Conservation (phyloP, 805 yeast species). For the Wickerhamomyces mucosus region DNA sequence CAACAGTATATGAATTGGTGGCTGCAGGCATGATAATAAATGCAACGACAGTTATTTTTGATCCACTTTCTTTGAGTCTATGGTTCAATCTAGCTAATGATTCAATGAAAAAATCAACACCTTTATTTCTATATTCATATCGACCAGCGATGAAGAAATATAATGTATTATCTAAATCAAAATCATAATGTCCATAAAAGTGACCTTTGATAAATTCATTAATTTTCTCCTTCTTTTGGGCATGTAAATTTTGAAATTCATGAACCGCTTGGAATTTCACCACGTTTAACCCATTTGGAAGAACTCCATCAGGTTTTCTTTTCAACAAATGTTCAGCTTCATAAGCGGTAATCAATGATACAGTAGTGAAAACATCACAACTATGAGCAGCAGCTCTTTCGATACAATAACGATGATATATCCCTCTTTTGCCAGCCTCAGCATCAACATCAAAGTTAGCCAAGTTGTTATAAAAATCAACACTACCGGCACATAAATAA, state of each 20-base stretch:
- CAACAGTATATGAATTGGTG: slow-evolving; percentile 90
- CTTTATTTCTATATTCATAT: slow-evolving; percentile 93
- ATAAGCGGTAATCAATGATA: slow-evolving; percentile 93
- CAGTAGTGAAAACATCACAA: slow-evolving; percentile 96
- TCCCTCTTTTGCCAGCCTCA: slow-evolving; percentile 97
- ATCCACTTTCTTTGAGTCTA: slow-evolving; percentile 67
- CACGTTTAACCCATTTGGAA: slow-evolving; percentile 94
- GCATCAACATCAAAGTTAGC: slow-evolving; percentile 89
- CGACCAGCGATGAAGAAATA: slow-evolving; percentile 97
- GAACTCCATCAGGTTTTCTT: slow-evolving; percentile 95
- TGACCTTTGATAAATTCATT: slow-evolving; percentile 95
- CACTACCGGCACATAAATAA: slow-evolving; percentile 92
- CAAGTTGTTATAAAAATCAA: slow-evolving; percentile 89
- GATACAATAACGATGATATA: slow-evolving; percentile 92
- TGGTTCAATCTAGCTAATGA: slow-evolving; percentile 88
- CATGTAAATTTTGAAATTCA: slow-evolving; percentile 95
- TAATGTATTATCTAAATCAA: slow-evolving; percentile 86
- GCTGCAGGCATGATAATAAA: slow-evolving; percentile 97
- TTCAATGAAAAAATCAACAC: slow-evolving; percentile 92
- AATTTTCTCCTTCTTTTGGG: slow-evolving; percentile 81
- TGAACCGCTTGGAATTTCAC: slow-evolving; percentile 96
- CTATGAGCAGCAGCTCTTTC: slow-evolving; percentile 95
- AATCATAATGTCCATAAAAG: slow-evolving; percentile 93
- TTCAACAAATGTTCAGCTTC: slow-evolving; percentile 89
- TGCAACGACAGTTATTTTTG: slow-evolving; percentile 91